phyloP scores from a whole-genome alignment of 2,329 filamentous ascomycete genomes.

The Aspergillus sp. region DNA sequence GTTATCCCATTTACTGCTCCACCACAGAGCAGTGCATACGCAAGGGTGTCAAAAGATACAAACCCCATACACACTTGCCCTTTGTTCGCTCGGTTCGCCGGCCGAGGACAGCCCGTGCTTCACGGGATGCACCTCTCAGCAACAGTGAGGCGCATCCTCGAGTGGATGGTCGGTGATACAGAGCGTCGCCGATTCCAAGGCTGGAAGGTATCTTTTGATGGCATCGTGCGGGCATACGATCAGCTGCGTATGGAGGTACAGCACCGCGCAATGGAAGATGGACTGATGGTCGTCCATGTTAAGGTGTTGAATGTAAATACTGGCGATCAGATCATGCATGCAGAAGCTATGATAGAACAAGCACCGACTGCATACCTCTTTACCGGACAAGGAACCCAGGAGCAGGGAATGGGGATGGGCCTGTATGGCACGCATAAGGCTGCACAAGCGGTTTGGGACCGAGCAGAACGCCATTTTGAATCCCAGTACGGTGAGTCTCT shows the following conservation, averaged over 20 bases:
- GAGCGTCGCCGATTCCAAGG: background rate
- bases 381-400: slow-evolving; percentile 93
- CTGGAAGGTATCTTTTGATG: background rate
- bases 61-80: slow-evolving; percentile 98
- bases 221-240: background rate
- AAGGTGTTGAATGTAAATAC: background rate
- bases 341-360: slow-evolving; percentile 81
- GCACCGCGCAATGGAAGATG: slow-evolving; percentile 5
- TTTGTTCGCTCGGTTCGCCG: slow-evolving; percentile 91
- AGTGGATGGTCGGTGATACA: slow-evolving; percentile 31
- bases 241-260: slow-evolving; percentile 1
- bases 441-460: slow-evolving; percentile 94
- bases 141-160: slow-evolving; percentile 66
- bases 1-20: background rate
- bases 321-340: background rate
- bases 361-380: slow-evolving; percentile 93
- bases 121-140: slow-evolving; percentile 98
- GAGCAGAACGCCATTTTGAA: slow-evolving; percentile 94
- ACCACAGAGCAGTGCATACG: slow-evolving; percentile 78
- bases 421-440: slow-evolving; percentile 86
- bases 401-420: slow-evolving; percentile 99
- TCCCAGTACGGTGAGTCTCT: slow-evolving; percentile 71
- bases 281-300: background rate
- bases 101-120: slow-evolving; percentile 89
- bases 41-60: slow-evolving; percentile 93